Conservation (phyloP, 805 yeast genomes). For the Kockiozyma suomiensis region DNA sequence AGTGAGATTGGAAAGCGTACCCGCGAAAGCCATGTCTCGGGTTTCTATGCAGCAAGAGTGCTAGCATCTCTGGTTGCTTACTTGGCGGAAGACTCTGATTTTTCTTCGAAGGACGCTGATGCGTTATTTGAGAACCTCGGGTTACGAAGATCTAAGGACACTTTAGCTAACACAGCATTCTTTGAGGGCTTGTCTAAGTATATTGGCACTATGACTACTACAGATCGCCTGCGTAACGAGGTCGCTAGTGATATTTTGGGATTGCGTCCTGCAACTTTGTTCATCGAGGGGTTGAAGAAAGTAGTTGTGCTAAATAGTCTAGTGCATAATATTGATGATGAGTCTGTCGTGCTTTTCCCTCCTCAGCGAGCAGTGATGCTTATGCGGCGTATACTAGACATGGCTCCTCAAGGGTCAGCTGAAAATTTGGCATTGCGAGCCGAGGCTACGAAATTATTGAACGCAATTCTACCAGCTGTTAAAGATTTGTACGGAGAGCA, state of each 20-base stretch:
- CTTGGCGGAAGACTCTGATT: constrained; percentile 17
- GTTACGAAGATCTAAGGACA: constrained; percentile 21
- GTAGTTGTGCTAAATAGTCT: constrained; percentile 52
- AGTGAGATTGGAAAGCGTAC: constrained; percentile 3
- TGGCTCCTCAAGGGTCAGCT: constrained; percentile 59
- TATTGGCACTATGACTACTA: constrained; percentile 44
- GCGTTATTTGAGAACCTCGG: constrained; percentile 14
- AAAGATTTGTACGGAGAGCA: constrained; percentile 36
- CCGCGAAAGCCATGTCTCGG: neutral
- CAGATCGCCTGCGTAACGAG: constrained; percentile 59
- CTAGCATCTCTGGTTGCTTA: constrained; percentile 9
- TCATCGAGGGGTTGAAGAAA: constrained; percentile 50
- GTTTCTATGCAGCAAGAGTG: constrained; percentile 28
- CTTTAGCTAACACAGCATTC: constrained; percentile 17
- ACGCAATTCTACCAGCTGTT: constrained; percentile 32
- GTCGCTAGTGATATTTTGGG: constrained; percentile 70
- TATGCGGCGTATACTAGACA: constrained; percentile 53
- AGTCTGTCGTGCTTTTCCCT: constrained; percentile 52
- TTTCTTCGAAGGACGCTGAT: constrained; percentile 23
- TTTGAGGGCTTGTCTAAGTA: constrained; percentile 41
- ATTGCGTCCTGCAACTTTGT: constrained; percentile 48
- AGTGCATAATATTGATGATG: constrained; percentile 43
- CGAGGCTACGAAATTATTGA: constrained; percentile 40
- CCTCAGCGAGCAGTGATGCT: constrained; percentile 68
- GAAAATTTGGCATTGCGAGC: constrained; percentile 31